These are phyloP conservation scores for Penicillium coffeae DNA, from an alignment of 495 filamentous ascomycete species.

Conservation along the genomic window DNA sequence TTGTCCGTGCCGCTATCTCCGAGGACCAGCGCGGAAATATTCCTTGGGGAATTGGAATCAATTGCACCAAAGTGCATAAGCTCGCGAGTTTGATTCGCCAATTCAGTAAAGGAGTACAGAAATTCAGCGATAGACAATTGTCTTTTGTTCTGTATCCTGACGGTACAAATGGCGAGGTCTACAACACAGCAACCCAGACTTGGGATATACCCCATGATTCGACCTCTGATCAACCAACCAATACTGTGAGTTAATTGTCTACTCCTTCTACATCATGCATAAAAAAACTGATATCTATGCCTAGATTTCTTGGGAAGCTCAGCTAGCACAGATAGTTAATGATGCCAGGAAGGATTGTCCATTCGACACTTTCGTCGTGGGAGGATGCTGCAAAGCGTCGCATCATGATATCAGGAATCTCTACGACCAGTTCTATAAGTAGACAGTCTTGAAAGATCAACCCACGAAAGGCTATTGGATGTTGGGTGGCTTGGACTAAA, in stretches of 20 bases:
- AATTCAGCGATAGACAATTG: neutral
- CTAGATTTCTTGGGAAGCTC: conserved; percentile 48
- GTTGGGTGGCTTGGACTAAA: too few relatives aligned
- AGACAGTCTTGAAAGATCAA: too few relatives aligned
- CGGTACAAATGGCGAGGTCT: conserved; percentile 62
- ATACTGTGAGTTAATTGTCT: conserved; percentile 16
- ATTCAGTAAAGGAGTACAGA: conserved; percentile 28
- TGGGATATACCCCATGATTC: conserved; percentile 44
- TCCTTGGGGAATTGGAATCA: conserved; percentile 63
- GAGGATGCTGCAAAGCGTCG: conserved; percentile 59
- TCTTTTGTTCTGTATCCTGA: conserved; percentile 62
- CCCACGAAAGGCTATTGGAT: too few relatives aligned
- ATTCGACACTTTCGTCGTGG: conserved; percentile 52
- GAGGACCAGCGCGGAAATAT: conserved; percentile 15
- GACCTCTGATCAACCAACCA: conserved; percentile 3
- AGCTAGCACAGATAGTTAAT: conserved; percentile 32
- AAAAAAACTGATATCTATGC: conserved; percentile 8
- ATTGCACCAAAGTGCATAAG: conserved; percentile 60
- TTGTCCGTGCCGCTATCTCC: conserved; percentile 28
- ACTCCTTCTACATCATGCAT: neutral
- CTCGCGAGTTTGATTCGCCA: conserved; percentile 42
- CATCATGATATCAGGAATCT: conserved; percentile 48
- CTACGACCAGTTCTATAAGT: conserved; percentile 21
- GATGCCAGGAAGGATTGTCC: conserved; percentile 36
- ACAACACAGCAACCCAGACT: conserved; percentile 55